Evolutionary conservation across 345 rosid species (phyloP).

Genomic region (Crucihimalaya himalaica): DNA sequence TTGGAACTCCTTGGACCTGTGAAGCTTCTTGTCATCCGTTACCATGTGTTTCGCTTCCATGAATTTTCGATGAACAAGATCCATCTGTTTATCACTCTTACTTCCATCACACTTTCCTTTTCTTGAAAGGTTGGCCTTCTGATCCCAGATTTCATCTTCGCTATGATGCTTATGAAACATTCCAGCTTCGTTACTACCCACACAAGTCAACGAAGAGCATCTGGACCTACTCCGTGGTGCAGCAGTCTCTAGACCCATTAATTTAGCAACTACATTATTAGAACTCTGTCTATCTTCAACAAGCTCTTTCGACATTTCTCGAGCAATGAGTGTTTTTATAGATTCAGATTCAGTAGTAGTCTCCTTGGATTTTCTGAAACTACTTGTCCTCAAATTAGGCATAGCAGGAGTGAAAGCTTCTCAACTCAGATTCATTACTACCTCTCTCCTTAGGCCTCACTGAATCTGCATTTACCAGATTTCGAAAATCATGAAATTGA

Average conservation of each 20-base stretch:
- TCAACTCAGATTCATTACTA: background rate
- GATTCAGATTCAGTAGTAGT: slow-evolving; percentile 44
- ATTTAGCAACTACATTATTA: slow-evolving; percentile 81
- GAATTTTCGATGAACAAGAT: slow-evolving; percentile 83
- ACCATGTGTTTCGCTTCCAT: slow-evolving; percentile 76
- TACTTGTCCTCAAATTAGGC: slow-evolving; percentile 2
- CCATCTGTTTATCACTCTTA: slow-evolving; percentile 57
- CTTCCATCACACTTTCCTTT: slow-evolving; percentile 45
- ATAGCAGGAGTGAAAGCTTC: background rate
- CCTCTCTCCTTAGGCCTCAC: background rate
- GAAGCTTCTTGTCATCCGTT: slow-evolving; percentile 71
- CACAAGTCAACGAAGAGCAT: slow-evolving; percentile 18
- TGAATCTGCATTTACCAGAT: slow-evolving; percentile 21
- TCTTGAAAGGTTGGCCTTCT: slow-evolving; percentile 10
- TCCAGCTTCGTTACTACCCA: background rate
- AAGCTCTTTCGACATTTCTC: slow-evolving; percentile 76
- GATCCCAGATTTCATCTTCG: slow-evolving; percentile 4
- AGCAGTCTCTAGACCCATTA: slow-evolving; percentile 87
- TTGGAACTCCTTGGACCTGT: slow-evolving; percentile 78
- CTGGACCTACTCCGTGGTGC: slow-evolving; percentile 28
- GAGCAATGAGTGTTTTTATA: slow-evolving; percentile 64
- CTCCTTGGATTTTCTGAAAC: background rate
- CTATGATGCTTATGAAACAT: background rate
- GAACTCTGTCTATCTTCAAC: slow-evolving; percentile 49
- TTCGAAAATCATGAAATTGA: background rate